Evolutionary conservation across 2,329 filamentous ascomycete genomes (phyloP), one percentile per base, ranked within the genome.

Genomic region (Coniochaeta pulveracea): DNA sequence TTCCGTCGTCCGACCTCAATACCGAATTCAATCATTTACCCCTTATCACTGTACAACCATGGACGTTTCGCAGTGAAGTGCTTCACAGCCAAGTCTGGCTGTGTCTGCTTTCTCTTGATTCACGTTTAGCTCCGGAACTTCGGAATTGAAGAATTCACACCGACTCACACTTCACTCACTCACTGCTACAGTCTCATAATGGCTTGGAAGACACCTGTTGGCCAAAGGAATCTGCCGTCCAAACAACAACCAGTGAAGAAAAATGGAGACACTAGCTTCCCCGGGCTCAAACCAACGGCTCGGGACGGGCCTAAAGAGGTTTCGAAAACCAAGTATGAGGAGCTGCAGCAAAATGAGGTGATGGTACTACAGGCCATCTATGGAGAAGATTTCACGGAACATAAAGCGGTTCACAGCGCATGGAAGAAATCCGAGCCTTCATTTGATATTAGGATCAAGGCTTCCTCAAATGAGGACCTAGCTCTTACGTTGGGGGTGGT

Each of bases 371-470:
- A 81, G 47, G 83, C 89, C 26, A 93, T 96, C 32, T 96, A 91
- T 51, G 80, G 79, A 44, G 85, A 93, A 38, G 88, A 95, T 50
- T 95, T 85, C 50, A 68, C 80, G 45, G 76, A 80, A 51, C 72
- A 85, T 47, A 73, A 80, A 48, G 71, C 72, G 33, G 72, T 72
- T 38, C 73, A 76, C 39, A 69, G 74, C 44, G 88, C 86, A 25
- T 96, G 89, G 89, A 86, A 93, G 73, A 86, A 85, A 72, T 76
- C 80, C 4, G 83, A 93, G 49, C 80, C 85, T 11, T 71, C 76
- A 0, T 93, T 96, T 53, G 84, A 84, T 44, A 76, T 96, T 34
- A 74, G 70, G 34, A 67, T 96, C 41, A 85, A 75, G 47, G 72
- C 85, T 8, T 76, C 76, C 4, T 78, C 76, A 0, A 80, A 91